Base-by-base conservation (phyloP, 2,329 filamentous ascomycete genomes). In the Xylariaceae sp. region DNA sequence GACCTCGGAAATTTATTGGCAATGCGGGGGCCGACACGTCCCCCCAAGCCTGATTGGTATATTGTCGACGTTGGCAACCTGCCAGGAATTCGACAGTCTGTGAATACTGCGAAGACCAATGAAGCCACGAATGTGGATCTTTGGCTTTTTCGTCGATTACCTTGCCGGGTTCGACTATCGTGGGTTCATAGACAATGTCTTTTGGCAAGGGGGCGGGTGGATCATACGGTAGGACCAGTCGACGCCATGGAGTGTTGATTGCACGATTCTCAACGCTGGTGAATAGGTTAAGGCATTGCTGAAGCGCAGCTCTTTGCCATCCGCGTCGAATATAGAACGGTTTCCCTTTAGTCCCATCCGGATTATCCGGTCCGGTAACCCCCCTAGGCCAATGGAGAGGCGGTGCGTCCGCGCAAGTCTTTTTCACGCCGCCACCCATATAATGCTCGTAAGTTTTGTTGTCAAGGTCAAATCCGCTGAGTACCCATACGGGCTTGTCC, bases 261-360 rank as follows among this genome's bases (percentile, higher is more conserved):
- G 63, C 59, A 42, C 61, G 63, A 52, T 75, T 76, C 64, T 75
- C 74, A 3, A 52, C 39, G 52, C 63, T 72, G 32, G 67, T 64
- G 46, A 76, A 70, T 9, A 67, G 57, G 41, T 71, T 70, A 34
- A 79, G 67, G 19, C 68, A 69, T 32, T 71, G 70, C 59, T 79
- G 75, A 27, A 79, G 64, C 19, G 71, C 76, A 6, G 75, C 77
- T 44, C 77, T 73, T 42, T 72, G 70, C 51, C 68, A 70, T 1
- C 76, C 77, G 8, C 74, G 73, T 50, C 73, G 70, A 2, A 49
- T 26, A 30, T 61, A 62, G 46, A 60, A 64, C 29, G 53, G 4
- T 12, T 27, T 34, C 9, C 39, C 57, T 47, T 50, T 57, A 27
- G 49, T 26, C 8, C 47, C 48, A 26, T 50, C 47, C 34, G 50